A percentile compares a stretch with the other conserved stretches of the same genome.
Evolutionary conservation across 1,284 basidiomycete genomes (phyloP).

Genomic region (Boletus putidus): DNA sequence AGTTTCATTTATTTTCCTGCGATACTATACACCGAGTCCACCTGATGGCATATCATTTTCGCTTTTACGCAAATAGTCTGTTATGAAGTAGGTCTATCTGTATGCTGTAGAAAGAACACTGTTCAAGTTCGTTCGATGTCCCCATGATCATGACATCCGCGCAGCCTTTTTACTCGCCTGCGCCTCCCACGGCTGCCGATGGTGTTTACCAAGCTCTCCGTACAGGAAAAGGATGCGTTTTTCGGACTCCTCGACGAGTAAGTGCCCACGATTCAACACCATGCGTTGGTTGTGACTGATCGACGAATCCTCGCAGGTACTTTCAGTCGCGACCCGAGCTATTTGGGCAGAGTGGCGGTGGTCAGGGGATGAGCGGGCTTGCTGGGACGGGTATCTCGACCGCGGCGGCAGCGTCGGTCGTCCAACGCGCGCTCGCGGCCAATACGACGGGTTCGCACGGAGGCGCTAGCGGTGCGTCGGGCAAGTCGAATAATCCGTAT

Average conservation of each 20-base stretch:
- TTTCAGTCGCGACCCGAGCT: constrained; percentile 75
- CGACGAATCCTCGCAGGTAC: constrained; percentile 52
- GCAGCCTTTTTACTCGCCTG: background rate
- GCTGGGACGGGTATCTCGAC: constrained; percentile 26
- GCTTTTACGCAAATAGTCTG: constrained; percentile 28
- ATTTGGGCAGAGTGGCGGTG: constrained; percentile 27
- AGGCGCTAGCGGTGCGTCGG: constrained; percentile 40
- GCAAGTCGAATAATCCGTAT: constrained; percentile 35
- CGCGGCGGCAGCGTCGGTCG: constrained; percentile 45
- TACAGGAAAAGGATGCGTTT: constrained; percentile 74
- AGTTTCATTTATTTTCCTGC: background rate
- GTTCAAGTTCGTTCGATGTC: constrained; percentile 7
- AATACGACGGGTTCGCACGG: constrained; percentile 27
- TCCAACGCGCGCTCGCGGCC: constrained; percentile 50
- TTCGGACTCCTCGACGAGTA: constrained; percentile 78
- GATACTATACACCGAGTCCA: constrained; percentile 27
- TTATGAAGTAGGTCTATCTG: constrained; percentile 32
- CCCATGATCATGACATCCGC: background rate
- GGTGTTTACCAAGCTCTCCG: constrained; percentile 67
- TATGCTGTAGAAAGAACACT: constrained; percentile 31
- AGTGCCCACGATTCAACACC: constrained; percentile 20
- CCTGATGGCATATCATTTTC: constrained; percentile 17
- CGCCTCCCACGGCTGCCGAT: constrained; percentile 39
- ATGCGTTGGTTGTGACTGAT: background rate
- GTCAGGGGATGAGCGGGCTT: constrained; percentile 17